Evolutionary conservation across 192 early-diverging fungal species (phyloP), one percentile per base, ranked within the genome.

Genomic region (Podila epigama): DNA sequence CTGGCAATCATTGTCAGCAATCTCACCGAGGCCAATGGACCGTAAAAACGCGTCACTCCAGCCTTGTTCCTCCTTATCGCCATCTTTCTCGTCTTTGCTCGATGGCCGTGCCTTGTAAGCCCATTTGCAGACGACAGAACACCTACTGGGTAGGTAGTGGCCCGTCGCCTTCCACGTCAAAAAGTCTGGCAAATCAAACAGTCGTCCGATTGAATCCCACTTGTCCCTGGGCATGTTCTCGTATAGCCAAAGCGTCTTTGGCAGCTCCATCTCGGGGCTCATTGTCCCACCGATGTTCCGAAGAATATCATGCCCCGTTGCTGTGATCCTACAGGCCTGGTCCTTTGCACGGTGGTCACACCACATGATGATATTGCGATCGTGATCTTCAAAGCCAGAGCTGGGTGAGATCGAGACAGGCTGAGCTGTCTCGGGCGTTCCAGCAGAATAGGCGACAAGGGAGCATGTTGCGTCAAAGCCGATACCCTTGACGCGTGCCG

Each of bases 401-500:
- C 70, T 73, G 3, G 81, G 70, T 40, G 85, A 80, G 36, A 92
- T 75, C 6, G 83, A 75, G 1, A 88, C 70, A 9, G 90, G 87
- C 8, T 70, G 48, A 16, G 79, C 84, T 2, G 69, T 44, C 13
- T 69, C 78, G 41, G 73, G 73, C 0, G 66, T 31, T 11, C 73
- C 73, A 8, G 55, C 35, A 25, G 86, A 82, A 52, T 89, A 67
- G 15, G 80, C 89, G 2, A 89, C 91, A 7, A 94, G 69, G 11
- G 87, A 89, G 69, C 92, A 94, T 1, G 92, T 94, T 1, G 90
- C 92, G 62, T 94, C 92, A 50, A 94, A 92, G 3, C 92, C 92
- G 27, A 94, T 79, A 6, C 92, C 71, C 48, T 82, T 84, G 58
- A 92, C 81, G 15, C 50, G 50, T 1, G 48, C 29, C 3, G 79